These are phyloP conservation scores for Exophiala alcalophila DNA, from an alignment of 2,329 filamentous ascomycete genomes.

Conservation along the genomic window DNA sequence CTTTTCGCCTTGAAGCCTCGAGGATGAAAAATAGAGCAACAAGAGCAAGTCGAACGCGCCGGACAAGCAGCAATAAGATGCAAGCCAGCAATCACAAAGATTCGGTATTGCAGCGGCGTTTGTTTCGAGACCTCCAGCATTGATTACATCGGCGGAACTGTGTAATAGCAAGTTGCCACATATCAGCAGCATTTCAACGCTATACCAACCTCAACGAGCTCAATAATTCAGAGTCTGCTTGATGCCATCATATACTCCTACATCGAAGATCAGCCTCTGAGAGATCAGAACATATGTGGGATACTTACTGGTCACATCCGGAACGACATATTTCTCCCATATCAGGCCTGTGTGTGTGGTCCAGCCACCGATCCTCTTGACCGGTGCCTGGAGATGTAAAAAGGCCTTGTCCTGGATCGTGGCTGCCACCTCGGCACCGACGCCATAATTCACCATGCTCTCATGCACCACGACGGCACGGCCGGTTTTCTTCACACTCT, in stretches of 20 bases:
- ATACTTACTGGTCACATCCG: slow-evolving; percentile 79
- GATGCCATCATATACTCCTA: slow-evolving; percentile 67
- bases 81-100: too few species aligned
- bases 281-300: not conserved
- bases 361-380: slow-evolving; percentile 80
- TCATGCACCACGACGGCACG: slow-evolving; percentile 86
- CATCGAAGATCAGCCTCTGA: not conserved
- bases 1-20: too few species aligned
- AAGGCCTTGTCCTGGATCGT: slow-evolving; percentile 87
- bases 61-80: too few species aligned
- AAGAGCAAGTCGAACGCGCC: too few species aligned
- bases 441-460: slow-evolving; percentile 82
- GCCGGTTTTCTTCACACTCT: slow-evolving; percentile 83
- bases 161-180: too few species aligned
- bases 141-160: too few species aligned
- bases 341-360: slow-evolving; percentile 75
- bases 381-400: slow-evolving; percentile 75
- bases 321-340: slow-evolving; percentile 77
- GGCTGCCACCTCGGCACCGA: slow-evolving; percentile 87
- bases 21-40: too few species aligned
- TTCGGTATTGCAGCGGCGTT: too few species aligned
- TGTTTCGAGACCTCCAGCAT: too few species aligned
- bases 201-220: too few species aligned
- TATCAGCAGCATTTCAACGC: too few species aligned
- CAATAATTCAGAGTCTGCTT: slow-evolving; percentile 65